Base-by-base conservation (phyloP, 345 rosid species). In the Microthlaspi erraticum region DNA sequence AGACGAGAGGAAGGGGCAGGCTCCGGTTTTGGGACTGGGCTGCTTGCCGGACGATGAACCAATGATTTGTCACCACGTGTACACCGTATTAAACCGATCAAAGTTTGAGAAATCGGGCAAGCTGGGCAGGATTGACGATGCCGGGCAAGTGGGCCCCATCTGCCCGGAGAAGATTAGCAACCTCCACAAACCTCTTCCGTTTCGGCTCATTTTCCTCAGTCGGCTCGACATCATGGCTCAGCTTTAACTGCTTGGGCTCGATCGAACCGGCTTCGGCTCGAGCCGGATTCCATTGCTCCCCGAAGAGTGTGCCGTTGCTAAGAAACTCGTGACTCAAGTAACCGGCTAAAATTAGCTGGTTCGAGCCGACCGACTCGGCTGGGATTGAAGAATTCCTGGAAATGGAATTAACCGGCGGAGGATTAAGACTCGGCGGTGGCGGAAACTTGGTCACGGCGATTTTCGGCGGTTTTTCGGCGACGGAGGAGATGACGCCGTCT, bases 311-410 rank as follows among this genome's bases (percentile, higher is more conserved):
- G 50, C 96, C 97, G 71, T 56, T 78, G 36, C 82, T 79, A 38
- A 91, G 88, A 62, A 81, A 93, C 83, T 93, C 97, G 80, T 86
- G 81, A 23, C 97, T 94, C 64, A 93, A 70, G 73, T 85, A 91
- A 23, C 97, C 96, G 46, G 97, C 98, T 19, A 93, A 69, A 9
- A 68, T 44, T 29, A 91, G 81, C 59, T 84, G 91, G 57, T 78
- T 85, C 37, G 90, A 77, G 8, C 70, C 62, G 32, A 43, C 13
- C 33, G 63, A 45, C 43, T 77, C 64, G 72, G 68, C 61, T 48
- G 75, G 32, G 45, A 23, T 56, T 11, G 14, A 5, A 19, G 75
- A 0, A 31, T 70, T 76, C 11, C 16, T 62, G 10, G 46, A 10
- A 54, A 36, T 37, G 53, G 79, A 12, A 10, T 48, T 37, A 12